Evolutionary conservation across 257 asterid species (phyloP).

Genomic region (Leonotis leonurus): DNA sequence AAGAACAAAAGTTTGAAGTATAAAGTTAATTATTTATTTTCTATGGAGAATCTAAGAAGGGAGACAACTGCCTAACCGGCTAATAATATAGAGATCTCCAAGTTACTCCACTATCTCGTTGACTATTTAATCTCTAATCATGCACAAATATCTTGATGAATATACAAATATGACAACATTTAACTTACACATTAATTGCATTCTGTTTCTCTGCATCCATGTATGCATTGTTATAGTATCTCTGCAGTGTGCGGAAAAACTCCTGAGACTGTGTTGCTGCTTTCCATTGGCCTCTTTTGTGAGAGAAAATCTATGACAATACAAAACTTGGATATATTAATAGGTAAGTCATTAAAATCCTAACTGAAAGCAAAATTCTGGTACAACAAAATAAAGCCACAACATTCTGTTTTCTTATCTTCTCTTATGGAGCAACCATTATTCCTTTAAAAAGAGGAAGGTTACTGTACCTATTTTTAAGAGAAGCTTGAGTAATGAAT

Average conservation of each 20-base stretch:
- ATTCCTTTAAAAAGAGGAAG: background rate
- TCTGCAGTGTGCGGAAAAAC: conserved; percentile 89
- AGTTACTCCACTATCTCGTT: conserved; percentile 10
- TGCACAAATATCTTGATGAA: background rate
- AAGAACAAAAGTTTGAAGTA: conserved; percentile 1
- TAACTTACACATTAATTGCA: conserved; percentile 88
- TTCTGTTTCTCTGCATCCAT: conserved; percentile 89
- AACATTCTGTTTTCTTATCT: background rate
- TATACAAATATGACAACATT: background rate
- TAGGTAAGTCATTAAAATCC: conserved; percentile 1
- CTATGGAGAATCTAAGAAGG: background rate
- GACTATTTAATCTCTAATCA: background rate
- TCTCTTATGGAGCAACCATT: background rate
- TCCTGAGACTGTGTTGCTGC: conserved; percentile 98
- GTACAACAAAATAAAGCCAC: conserved; percentile 4
- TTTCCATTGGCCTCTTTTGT: conserved; percentile 97
- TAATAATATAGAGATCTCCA: background rate
- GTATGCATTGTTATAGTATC: conserved; percentile 93
- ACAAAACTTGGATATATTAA: conserved; percentile 11
- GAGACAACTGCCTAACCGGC: background rate
- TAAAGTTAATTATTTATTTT: conserved; percentile 5
- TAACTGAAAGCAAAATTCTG: conserved; percentile 9
- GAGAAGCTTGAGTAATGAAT: conserved; percentile 1
- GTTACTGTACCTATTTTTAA: background rate
- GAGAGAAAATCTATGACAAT: conserved; percentile 65